phyloP scores from a whole-genome alignment of 441 rosid species.

The Omphalea diandra region DNA sequence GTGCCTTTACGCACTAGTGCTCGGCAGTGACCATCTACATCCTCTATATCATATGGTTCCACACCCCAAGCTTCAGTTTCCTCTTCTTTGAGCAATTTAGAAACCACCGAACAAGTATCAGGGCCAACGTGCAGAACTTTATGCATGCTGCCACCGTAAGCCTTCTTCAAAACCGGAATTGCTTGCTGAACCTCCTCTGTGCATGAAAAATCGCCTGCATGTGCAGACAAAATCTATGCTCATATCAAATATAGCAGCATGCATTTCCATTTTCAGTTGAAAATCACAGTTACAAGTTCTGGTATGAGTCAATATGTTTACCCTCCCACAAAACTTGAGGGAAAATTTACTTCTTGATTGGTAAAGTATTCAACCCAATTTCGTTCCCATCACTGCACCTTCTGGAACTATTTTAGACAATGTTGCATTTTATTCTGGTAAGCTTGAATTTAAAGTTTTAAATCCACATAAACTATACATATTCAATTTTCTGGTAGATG shows the following conservation, averaged over 20 bases:
- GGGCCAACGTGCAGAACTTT: conserved; percentile 71
- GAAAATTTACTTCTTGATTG: not conserved
- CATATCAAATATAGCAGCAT: not conserved
- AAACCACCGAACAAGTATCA: conserved; percentile 56
- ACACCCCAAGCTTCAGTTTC: conserved; percentile 67
- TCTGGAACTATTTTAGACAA: not conserved
- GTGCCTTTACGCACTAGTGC: conserved; percentile 55
- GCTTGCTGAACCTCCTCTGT: conserved; percentile 47
- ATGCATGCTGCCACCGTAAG: conserved; percentile 58
- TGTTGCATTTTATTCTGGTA: not conserved
- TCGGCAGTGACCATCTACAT: conserved; percentile 47
- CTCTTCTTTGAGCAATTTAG: conserved; percentile 49
- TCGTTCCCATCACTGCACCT: not conserved
- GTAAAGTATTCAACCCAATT: not conserved
- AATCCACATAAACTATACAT: not conserved
- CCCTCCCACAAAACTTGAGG: not conserved
- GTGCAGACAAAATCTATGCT: not conserved
- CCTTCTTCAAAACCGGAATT: conserved; percentile 56
- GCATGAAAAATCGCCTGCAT: conserved; percentile 40
- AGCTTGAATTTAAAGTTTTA: too few relatives aligned
- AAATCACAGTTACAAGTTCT: not conserved
- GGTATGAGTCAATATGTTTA: not conserved
- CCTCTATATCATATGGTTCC: conserved; percentile 71
- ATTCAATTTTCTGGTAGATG: too few relatives aligned
- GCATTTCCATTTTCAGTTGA: too few relatives aligned